Evolutionary conservation across 352 stramenopile species (phyloP), one percentile per base, ranked within the genome.

Genomic region (Pythium rishiriense): DNA sequence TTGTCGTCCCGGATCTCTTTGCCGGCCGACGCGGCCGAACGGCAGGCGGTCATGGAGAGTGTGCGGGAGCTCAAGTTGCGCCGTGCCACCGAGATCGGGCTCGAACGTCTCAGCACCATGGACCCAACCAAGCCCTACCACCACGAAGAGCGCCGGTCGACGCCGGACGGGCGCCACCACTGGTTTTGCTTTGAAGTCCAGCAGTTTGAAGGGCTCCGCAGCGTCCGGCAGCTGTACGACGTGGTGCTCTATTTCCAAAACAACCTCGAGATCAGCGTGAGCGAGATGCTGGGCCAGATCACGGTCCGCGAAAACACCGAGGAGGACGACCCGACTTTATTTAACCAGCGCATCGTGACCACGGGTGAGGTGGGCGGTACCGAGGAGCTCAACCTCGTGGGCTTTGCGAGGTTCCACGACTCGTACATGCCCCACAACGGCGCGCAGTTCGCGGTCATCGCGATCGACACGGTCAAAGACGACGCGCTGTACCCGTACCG

Each of bases 401-500:
- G 51, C 14, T 68, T 68, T 35, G 29, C 29, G 2, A 47, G 31
- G 17, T 65, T 52, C 47, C 37, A 58, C 58, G 61, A 68, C 14
- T 22, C 37, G 24, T 68, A 51, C 51, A 33, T 33, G 28, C 51
- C 51, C 3, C 51, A 58, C 25, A 42, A 58, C 28, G 58, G 47
- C 25, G 15, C 58, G 3, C 47, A 51, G 46, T 58, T 56, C n/a
- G 73, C 56, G 35, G 70, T 82, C 47, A 60, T 82, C 31, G 66
- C 79, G 29, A 50, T 71, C 28, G 74, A 82, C 50, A 77, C 68
- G 26, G 74, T 85, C 1, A 68, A 85, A 43, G 48, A 73, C 24
- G 76, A 85, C 43, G 66, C 78, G 3, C 58, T 79, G 26, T 74
- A 82, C 26, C 74, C 76, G 24, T 85, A 85, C 52, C 53, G 69